Base-by-base conservation (phyloP, 1,284 basidiomycete genomes). In the Calocybe gambosa region DNA sequence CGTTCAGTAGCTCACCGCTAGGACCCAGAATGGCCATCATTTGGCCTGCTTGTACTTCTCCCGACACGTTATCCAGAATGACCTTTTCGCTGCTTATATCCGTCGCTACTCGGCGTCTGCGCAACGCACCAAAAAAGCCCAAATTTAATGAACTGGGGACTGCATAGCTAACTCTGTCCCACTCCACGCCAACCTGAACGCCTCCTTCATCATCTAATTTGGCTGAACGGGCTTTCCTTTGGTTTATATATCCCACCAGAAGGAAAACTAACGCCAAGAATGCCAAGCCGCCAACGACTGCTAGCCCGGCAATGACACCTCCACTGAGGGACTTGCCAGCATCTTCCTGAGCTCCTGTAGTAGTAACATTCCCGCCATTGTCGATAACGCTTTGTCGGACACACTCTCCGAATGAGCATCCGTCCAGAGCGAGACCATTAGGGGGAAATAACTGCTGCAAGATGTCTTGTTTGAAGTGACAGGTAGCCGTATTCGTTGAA, bases 11-110 rank as follows among this genome's bases (percentile, higher is more conserved):
- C 73, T 50, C 55, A 76, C 87, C 89, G 61, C 83, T 90, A 0
- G 92, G 91, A 0, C 92, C 92, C 3, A 95, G 77, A 45, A 95
- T 80, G 16, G 86, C 87, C 75, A 91, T 84, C 70, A 94, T 83
- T 47, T 87, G 78, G 2, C 92, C 92, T 0, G 89, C 77, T 0
- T 70, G 67, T 12, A 94, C 78, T 4, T 66, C 64, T 0, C 92
- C 92, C 44, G 67, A 80, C 16, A 90, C 73, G 29, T 69, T 70
- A 58, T 88, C 79, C 38, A 95, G 66, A n/a, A 95, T 74, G 21
- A 79, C 69, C 56, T 86, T 88, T 23, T 82, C 82, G 29, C 69
- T 68, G 33, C 63, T 68, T 33, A 49, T 51, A 26, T 53, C 56
- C 15, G 50, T 51, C 1, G 48, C 18, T 19, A 37, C 38, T 34